These are phyloP conservation scores for Pestalotiopsis sp. DNA, from an alignment of 2,329 filamentous ascomycete genomes.

Conservation along the genomic window DNA sequence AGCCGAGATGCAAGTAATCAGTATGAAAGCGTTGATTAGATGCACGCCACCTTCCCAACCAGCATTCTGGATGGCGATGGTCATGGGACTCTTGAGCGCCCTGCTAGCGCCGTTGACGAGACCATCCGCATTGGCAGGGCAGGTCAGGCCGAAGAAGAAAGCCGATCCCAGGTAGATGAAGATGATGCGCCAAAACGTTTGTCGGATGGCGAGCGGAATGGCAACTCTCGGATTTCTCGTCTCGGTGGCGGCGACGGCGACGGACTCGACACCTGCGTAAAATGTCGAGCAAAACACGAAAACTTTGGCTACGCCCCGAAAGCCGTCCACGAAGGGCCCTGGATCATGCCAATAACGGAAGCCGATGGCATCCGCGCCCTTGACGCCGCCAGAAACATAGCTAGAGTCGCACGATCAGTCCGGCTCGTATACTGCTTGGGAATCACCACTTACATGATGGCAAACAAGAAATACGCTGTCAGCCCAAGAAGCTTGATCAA, in stretches of 20 bases:
- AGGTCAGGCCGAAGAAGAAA: constrained; percentile 76
- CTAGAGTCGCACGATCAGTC: constrained; percentile 25
- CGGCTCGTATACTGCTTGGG: not conserved
- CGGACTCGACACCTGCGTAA: constrained; percentile 66
- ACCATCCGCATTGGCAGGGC: constrained; percentile 67
- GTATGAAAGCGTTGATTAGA: constrained; percentile 77
- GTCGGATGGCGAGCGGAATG: constrained; percentile 60
- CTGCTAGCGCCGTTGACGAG: constrained; percentile 65
- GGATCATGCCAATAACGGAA: constrained; percentile 75
- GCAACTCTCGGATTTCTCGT: constrained; percentile 60
- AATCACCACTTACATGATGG: constrained; percentile 55
- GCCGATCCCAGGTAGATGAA: constrained; percentile 71
- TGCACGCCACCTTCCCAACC: constrained; percentile 75
- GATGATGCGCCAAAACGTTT: constrained; percentile 64
- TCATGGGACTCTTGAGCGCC: constrained; percentile 73
- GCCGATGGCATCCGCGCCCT: constrained; percentile 64
- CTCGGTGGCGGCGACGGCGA: constrained; percentile 66
- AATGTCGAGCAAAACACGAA: constrained; percentile 73
- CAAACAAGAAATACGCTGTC: constrained; percentile 73
- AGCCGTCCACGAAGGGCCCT: constrained; percentile 71
- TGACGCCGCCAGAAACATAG: constrained; percentile 69
- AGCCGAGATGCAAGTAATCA: constrained; percentile 72
- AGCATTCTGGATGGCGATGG: constrained; percentile 72
- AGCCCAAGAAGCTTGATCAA: constrained; percentile 72
- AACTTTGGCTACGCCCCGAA: constrained; percentile 66